Evolutionary conservation across 352 stramenopile species (phyloP), one percentile per base, ranked within the genome.

Genomic region (Phytophthora constricta): DNA sequence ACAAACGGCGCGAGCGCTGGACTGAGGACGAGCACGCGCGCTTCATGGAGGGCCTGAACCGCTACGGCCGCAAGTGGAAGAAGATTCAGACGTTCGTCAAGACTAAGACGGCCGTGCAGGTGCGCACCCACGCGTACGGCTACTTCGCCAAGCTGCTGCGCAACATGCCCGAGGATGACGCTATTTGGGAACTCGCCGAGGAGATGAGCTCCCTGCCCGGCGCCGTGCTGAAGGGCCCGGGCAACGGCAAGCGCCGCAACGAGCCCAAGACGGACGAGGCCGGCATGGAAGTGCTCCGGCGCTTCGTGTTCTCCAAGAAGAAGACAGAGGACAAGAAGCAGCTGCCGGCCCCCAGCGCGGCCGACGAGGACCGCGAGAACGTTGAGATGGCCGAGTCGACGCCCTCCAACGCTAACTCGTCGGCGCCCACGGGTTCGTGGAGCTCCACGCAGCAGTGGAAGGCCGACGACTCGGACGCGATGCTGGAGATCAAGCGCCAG

Each of bases 11-110:
- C 49, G 87, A 95, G 51, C 81, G 87, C 17, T 95, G 87, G 87
- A 95, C 87, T 1, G 82, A 93, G 31, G 85, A 93, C 51, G 87
- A 95, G 49, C 87, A 95, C 60, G 84, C 84, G 16, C 78, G 81
- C 11, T 95, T 95, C 70, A 93, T 95, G 85, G 84, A 95, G 63
- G 87, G 87, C 0, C 63, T 95, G n/a, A 92, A 93, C 70, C 80
- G 81, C 26, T 95, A 93, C 62, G 87, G 87, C 22, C 87, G 87
- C 61, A 95, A 95, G 64, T 95, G 87, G 87, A 95, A 95, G 70
- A 95, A 95, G 60, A 95, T 95, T 52, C 87, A 95, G 69, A 88
- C 79, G 41, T 90, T 91, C 37, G 87, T 95, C 33, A 86, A 91
- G 72, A 95, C 87, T 19, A 95, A 95, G 79, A 95, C 87, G 3